Evolutionary conservation across 108 stramenopile genomes (phyloP), one percentile per base, ranked within the genome.

Genomic region (Cylindrotheca closterium): DNA sequence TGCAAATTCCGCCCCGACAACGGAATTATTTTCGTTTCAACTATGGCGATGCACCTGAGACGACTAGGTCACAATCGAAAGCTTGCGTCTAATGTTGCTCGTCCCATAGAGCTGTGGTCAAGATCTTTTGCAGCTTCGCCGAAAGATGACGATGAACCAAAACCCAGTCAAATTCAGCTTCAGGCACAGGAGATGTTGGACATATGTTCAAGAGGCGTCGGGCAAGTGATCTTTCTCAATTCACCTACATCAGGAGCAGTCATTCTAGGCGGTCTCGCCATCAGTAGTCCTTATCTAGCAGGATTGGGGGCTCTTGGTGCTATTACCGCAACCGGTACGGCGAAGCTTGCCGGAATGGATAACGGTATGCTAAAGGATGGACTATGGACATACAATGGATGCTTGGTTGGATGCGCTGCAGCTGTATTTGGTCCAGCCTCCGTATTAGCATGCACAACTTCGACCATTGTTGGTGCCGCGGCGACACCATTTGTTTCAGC

Each of bases 161-260:
- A n/a, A n/a, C n/a, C n/a, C n/a, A n/a, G n/a, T n/a, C n/a, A n/a
- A n/a, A n/a, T n/a, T n/a, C n/a, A n/a, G n/a, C n/a, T n/a, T n/a
- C n/a, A n/a, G n/a, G n/a, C n/a, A n/a, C n/a, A n/a, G n/a, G n/a
- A n/a, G n/a, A n/a, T n/a, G n/a, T n/a, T n/a, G n/a, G n/a, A n/a
- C n/a, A n/a, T n/a, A n/a, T n/a, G n/a, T n/a, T n/a, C n/a, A n/a
- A n/a, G 71, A 24, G 77, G 79, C 30, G 51, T 87, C 15, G 92
- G 88, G 2, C 92, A 93, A 67, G 92, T 93, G 2, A 86, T 93
- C 25, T 89, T 93, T 55, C 71, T 88, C 30, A 86, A 89, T 72
- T 81, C 75, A 7, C 33, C 67, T 0, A 56, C 62, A 5, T 81
- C 77, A 3, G 88, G 92, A 2, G 21, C 28, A 17, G 68, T 79